Conservation (phyloP, 2,329 filamentous ascomycete genomes). For the Clathrospora elynae region DNA sequence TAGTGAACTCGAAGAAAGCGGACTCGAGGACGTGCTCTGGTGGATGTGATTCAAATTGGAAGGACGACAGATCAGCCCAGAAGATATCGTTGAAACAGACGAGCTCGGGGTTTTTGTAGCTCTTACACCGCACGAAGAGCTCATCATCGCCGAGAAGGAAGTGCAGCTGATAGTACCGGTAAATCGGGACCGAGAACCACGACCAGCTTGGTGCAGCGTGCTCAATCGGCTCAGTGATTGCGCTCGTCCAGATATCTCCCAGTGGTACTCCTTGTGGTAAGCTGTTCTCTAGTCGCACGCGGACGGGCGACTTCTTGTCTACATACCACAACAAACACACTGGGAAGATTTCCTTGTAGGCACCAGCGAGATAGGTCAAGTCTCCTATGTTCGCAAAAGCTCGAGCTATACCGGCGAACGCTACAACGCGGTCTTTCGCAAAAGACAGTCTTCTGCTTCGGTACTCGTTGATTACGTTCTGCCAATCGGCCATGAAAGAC, state of each 20-base stretch:
- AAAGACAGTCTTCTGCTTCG: neutral
- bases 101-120: neutral
- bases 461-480: constrained; percentile 11
- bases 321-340: constrained; percentile 15
- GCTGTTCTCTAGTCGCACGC: neutral
- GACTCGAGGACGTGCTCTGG: neutral
- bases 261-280: neutral
- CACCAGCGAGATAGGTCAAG: constrained; percentile 16
- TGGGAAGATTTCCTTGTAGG: constrained; percentile 7
- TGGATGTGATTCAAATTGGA: neutral
- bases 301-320: neutral
- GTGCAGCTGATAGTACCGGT: neutral
- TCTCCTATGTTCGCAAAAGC: neutral
- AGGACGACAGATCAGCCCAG: neutral
- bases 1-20: neutral
- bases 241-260: neutral
- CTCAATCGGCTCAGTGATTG: neutral
- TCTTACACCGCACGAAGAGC: neutral
- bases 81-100: constrained; percentile 6
- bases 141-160: constrained; percentile 6
- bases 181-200: constrained; percentile 11
- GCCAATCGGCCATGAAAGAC: constrained; percentile 7
- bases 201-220: constrained; percentile 10
- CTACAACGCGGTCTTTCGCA: constrained; percentile 13
- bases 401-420: constrained; percentile 14